Evolutionary conservation across 768 basidiomycete species (phyloP), one percentile per base, ranked within the genome.

Genomic region (Tulasnella sp.): DNA sequence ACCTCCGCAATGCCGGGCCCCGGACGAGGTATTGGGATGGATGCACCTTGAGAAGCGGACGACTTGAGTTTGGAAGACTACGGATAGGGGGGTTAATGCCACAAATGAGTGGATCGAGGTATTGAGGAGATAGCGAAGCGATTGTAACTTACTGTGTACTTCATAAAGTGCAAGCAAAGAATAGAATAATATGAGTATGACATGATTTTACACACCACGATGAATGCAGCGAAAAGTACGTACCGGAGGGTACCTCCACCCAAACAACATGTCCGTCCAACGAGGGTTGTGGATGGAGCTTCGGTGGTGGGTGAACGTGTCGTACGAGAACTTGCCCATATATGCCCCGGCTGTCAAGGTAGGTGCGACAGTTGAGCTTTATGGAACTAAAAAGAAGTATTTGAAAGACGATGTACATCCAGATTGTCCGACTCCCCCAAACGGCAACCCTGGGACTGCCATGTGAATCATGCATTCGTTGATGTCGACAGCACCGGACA

Each of bases 261-360:
- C 61, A 55, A 74, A 52, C 17, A 71, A 15, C 45, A 67, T 24
- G 60, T 76, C 74, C 51, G 72, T 61, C 74, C 70, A 76, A 57
- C 66, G 60, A 34, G 75, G 78, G 2, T 69, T 71, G 62, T 76
- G 73, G 8, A 78, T 44, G 0, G 83, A 78, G 3, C 82, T 67
- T 53, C 90, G 78, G 24, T 78, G 63, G 67, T 91, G 87, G 0
- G 87, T 88, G 71, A 92, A 92, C 66, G 78, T 73, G 61, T 88
- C 84, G 63, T 91, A 92, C 3, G 75, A 72, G 65, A 73, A 84
- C 66, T 88, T 88, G 34, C 88, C 84, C 2, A 82, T 81, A 66
- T 85, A 81, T 57, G 76, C 73, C 11, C 89, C 83, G 59, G 74
- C 21, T 38, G 19, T 12, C n/a, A n/a, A 19, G 27, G 19, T 30